Evolutionary conservation across 345 rosid species (phyloP), one percentile per base, ranked within the genome.

Genomic region (Bruguiera parviflora): DNA sequence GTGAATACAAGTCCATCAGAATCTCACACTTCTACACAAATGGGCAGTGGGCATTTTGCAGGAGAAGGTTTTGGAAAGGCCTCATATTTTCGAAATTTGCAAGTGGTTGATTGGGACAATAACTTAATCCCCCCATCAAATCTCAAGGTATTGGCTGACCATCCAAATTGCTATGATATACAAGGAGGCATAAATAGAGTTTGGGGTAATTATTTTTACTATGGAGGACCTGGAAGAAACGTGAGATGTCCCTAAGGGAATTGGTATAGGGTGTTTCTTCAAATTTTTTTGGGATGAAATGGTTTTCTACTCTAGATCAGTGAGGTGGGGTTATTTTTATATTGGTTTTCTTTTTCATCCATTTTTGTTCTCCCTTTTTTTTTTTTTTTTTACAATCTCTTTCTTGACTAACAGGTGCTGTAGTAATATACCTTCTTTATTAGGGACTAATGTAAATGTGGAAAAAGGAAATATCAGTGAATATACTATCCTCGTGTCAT

Each of bases 11-110:
- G 83, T 68, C 79, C 92, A 3, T 81, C 84, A 28, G 99, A 96
- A 35, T 84, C 78, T 22, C 99, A 95, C 86, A 92, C 99, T 22
- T 71, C 85, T 1, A 95, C 99, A 0, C 89, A 90, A 79, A 95
- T 95, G 99, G 99, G 99, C 0, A 95, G 99, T 73, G 99, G 99
- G 4, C 99, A 92, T 75, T 95, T 92, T 53, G 82, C 96, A 0
- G 92, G 88, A n/a, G 97, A 90, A 78, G 99, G 98, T 1, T 95
- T 95, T 63, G 89, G 91, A 37, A 90, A 85, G 79, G 96, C 99
- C 4, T 85, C 99, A 2, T 95, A 95, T 81, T 92, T 95, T 53
- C 66, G 99, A 58, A 95, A 92, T 73, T 65, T 95, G 49, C 96
- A 95, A 72, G 83, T 82, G 32, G 99, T 95, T 20, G 98, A 95